Conservation (phyloP, 2,329 filamentous ascomycete species). For the Bipolaris zeicola region DNA sequence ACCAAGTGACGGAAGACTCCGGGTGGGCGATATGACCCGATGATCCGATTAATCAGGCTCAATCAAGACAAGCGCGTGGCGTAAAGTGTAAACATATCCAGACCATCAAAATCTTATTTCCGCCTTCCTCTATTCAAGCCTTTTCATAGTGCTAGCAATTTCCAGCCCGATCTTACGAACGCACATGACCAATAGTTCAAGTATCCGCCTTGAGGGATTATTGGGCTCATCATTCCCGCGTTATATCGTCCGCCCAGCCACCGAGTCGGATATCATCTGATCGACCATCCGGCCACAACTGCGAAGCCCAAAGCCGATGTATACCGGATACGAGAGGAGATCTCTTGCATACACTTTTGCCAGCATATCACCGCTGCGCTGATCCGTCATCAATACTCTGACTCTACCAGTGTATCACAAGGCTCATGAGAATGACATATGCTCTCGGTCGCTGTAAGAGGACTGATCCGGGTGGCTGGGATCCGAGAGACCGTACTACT, state of each 20-base stretch:
- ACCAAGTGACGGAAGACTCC: not conserved
- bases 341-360: not conserved
- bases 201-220: not conserved
- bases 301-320: not conserved
- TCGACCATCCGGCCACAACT: constrained; percentile 1
- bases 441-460: not conserved
- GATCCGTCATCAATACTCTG: not conserved
- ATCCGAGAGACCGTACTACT: no score
- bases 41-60: not conserved
- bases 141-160: not conserved
- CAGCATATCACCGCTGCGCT: not conserved
- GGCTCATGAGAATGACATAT: not conserved
- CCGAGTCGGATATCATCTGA: not conserved
- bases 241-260: not conserved
- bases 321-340: constrained; percentile 2
- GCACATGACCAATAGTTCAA: not conserved
- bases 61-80: not conserved
- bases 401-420: not conserved
- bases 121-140: not conserved
- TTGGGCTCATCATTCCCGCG: not conserved
- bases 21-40: not conserved
- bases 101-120: not conserved
- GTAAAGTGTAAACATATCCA: not conserved
- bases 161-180: not conserved
- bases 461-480: not conserved